Evolutionary conservation across 1,284 basidiomycete species (phyloP).

Genomic region (Gymnopus androsaceus): DNA sequence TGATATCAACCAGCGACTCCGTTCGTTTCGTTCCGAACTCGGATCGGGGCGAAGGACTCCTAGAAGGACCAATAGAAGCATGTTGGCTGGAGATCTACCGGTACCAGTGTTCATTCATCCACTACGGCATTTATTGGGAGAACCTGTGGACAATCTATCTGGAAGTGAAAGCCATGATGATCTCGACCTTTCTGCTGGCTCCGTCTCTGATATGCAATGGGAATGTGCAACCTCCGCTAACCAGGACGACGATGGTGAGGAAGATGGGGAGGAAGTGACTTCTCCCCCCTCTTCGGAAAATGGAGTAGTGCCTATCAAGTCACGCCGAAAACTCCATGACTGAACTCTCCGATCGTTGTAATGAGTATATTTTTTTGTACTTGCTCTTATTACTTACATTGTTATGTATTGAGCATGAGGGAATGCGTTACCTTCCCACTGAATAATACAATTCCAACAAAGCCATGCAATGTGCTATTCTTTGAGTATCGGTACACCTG

Average conservation of each 20-base stretch:
- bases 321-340: not conserved
- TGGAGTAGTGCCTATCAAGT: not conserved
- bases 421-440: too few species aligned
- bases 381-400: too few species aligned
- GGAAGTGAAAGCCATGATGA: not conserved
- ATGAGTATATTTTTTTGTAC: too few species aligned
- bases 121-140: slow-evolving; percentile 9
- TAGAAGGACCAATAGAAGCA: not conserved
- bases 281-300: not conserved
- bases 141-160: slow-evolving; percentile 2
- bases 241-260: not conserved
- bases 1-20: not conserved
- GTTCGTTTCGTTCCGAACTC: not conserved
- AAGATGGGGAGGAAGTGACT: not conserved
- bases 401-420: too few species aligned
- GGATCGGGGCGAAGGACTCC: not conserved
- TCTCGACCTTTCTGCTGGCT: not conserved
- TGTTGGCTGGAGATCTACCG: not conserved
- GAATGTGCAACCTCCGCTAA: not conserved
- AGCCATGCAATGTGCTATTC: too few species aligned
- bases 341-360: too few species aligned
- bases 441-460: too few species aligned
- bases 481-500: too few species aligned
- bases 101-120: not conserved
- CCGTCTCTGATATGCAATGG: not conserved